A percentile compares a stretch with the other conserved stretches of the same genome.
Evolutionary conservation across 2,329 filamentous ascomycete species (phyloP).

Genomic region (Fusarium sambucinum): DNA sequence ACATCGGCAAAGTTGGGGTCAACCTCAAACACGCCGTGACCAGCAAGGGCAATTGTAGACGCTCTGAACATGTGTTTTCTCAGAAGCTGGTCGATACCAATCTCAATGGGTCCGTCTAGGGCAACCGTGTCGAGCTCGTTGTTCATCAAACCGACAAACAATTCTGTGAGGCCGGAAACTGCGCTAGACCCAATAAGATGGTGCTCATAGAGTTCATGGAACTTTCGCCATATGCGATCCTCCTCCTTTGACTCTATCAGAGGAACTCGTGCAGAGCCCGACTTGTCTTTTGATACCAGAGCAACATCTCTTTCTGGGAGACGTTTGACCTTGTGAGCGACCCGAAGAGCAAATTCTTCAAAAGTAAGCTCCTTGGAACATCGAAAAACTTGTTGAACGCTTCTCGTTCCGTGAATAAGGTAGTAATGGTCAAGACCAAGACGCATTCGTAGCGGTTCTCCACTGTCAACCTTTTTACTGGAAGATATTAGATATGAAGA

Average conservation of each 20-base stretch:
- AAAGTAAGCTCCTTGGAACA: constrained; percentile 42
- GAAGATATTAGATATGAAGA: not conserved
- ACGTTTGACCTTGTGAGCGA: constrained; percentile 44
- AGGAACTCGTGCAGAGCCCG: constrained; percentile 35
- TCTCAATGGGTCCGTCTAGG: constrained; percentile 9
- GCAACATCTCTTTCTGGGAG: constrained; percentile 31
- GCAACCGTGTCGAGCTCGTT: constrained; percentile 20
- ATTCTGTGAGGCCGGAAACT: constrained; percentile 30
- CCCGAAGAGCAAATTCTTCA: constrained; percentile 41
- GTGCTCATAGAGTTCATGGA: constrained; percentile 41
- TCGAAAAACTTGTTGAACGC: constrained; percentile 40
- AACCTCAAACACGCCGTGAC: constrained; percentile 23
- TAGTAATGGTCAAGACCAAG: constrained; percentile 39
- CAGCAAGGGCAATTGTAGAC: constrained; percentile 41
- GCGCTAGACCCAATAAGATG: constrained; percentile 35
- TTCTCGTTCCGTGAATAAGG: constrained; percentile 38
- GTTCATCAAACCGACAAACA: constrained; percentile 35
- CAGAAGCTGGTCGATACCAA: constrained; percentile 40
- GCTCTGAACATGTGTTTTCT: constrained; percentile 43
- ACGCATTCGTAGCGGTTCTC: constrained; percentile 36
- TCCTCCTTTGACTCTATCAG: constrained; percentile 33
- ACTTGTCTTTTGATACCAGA: constrained; percentile 36
- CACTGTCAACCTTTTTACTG: constrained; percentile 30
- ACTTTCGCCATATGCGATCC: constrained; percentile 42
- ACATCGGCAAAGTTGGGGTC: constrained; percentile 36